These are phyloP conservation scores for Ogataea wickerhamii DNA, from an alignment of 805 yeast genomes.

Conservation along the genomic window DNA sequence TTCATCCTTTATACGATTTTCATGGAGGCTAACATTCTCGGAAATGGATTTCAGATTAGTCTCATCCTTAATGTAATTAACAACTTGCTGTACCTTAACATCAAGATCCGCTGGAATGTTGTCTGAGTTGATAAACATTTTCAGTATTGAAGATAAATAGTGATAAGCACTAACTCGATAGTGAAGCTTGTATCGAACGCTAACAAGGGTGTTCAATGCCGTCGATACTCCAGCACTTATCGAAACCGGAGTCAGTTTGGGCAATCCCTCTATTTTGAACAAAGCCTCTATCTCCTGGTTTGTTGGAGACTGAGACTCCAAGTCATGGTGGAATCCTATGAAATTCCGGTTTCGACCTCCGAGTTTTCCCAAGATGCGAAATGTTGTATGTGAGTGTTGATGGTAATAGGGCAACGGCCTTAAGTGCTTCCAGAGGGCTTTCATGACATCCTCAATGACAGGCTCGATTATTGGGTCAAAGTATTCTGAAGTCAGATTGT, in stretches of 20 bases:
- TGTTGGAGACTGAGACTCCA: conserved; percentile 47
- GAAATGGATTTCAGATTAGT: conserved; percentile 19
- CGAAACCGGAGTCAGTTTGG: conserved; percentile 61
- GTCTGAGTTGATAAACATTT: conserved; percentile 60
- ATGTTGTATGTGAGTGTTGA: conserved; percentile 91
- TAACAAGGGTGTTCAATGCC: conserved; percentile 73
- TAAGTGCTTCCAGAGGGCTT: conserved; percentile 85
- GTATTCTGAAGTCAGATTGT: conserved; percentile 91
- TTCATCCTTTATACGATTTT: conserved; percentile 44
- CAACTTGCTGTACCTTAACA: conserved; percentile 47
- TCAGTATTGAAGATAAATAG: conserved; percentile 61
- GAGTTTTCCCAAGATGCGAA: conserved; percentile 86
- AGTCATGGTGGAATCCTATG: conserved; percentile 68
- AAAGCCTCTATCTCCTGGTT: conserved; percentile 69
- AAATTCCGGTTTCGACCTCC: conserved; percentile 95
- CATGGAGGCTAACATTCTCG: conserved; percentile 25
- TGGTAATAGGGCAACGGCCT: conserved; percentile 93
- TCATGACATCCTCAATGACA: conserved; percentile 89
- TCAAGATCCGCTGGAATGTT: conserved; percentile 45
- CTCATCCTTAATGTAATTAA: conserved; percentile 39
- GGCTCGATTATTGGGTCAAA: conserved; percentile 98
- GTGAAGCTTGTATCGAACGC: conserved; percentile 56
- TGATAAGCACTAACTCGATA: conserved; percentile 77
- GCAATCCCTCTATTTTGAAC: conserved; percentile 68
- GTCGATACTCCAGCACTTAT: conserved; percentile 80